Evolutionary conservation across 2,329 filamentous ascomycete genomes (phyloP), one percentile per base, ranked within the genome.

Genomic region (Bimuria novae-zelandiae): DNA sequence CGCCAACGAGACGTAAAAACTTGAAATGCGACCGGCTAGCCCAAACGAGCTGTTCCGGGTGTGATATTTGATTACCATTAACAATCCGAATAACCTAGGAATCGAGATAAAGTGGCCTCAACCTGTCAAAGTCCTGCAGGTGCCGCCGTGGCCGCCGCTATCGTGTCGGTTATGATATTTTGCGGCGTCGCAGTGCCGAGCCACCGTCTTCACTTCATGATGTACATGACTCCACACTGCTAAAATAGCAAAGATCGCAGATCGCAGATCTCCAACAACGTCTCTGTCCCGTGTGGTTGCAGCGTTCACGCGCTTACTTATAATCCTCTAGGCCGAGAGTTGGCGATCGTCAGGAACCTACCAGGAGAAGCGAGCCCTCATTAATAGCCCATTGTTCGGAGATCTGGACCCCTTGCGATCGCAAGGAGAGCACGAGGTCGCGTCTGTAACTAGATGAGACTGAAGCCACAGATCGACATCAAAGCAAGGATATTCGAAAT

Each of bases 1-100:
- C 52, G 59, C 56, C 59, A 49, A 52, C 56, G 50, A 57, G 48
- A 29, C 22, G 37, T 33, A 47, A 29, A 49, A 48, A 17, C 19
- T 30, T 46, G 37, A 25, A 21, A 36, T 14, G 19, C 49, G 46
- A 7, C n/a, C 42, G 35, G 27, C 35, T 32, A 12, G 44, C 35
- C 19, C 37, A 27, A 12, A 19, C 30, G 43, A 46, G 30, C 21
- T 27, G 19, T 11, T n/a, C 25, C 32, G 35, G 6, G 45, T 19
- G 10, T 8, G 17, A 33, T 7, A 29, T 36, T 12, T 37, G 16
- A 16, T 22, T 46, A 12, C 30, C 16, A 7, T 36, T 5, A 19
- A 35, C 21, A 35, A 7, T 23, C 7, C 30, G 10, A 27, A 27
- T 6, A 25, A 22, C 6, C 21, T 33, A 40, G 51, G 25, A 25